These are phyloP conservation scores for Thalia dealbata DNA, from an alignment of 176 grass and related monocot species.

Conservation along the genomic window DNA sequence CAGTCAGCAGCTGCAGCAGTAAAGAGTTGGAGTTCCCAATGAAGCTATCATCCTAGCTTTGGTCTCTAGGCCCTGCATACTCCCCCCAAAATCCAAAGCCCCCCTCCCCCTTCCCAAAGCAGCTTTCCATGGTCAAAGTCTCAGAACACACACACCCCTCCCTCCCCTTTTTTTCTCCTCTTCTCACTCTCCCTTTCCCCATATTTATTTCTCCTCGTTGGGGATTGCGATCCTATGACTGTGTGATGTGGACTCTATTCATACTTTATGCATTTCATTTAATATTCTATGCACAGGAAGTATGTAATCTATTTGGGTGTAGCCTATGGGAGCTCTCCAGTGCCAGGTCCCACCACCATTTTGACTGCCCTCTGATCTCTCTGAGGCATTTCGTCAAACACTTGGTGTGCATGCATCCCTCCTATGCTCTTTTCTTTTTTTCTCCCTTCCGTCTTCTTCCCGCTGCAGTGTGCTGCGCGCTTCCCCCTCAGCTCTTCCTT, in stretches of 20 bases:
- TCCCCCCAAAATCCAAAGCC: constrained; percentile 4
- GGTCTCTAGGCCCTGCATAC: constrained; percentile 39
- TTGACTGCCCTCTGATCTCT: background rate
- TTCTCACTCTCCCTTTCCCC: constrained; percentile 1
- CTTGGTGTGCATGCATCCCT: background rate
- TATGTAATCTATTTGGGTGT: background rate
- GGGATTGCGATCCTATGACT: constrained; percentile 17
- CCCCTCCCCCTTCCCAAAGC: constrained; percentile 1
- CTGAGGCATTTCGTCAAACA: background rate
- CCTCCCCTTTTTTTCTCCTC: background rate
- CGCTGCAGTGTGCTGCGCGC: too few relatives aligned
- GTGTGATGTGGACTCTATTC: constrained; percentile 7
- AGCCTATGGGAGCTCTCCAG: background rate
- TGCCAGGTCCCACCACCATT: background rate
- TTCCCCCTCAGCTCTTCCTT: constrained; percentile 11
- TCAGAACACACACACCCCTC: background rate
- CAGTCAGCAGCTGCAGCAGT: background rate
- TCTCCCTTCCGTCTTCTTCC: background rate
- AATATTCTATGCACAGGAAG: constrained; percentile 20
- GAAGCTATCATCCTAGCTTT: background rate
- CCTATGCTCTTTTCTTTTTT: too few relatives aligned
- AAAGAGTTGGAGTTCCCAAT: background rate
- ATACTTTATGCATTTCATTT: constrained; percentile 13
- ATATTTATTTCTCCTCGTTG: constrained; percentile 14
- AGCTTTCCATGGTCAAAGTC: constrained; percentile 39